Evolutionary conservation across 495 filamentous ascomycete genomes (phyloP).

Genomic region (Aspergillus nidulans): DNA sequence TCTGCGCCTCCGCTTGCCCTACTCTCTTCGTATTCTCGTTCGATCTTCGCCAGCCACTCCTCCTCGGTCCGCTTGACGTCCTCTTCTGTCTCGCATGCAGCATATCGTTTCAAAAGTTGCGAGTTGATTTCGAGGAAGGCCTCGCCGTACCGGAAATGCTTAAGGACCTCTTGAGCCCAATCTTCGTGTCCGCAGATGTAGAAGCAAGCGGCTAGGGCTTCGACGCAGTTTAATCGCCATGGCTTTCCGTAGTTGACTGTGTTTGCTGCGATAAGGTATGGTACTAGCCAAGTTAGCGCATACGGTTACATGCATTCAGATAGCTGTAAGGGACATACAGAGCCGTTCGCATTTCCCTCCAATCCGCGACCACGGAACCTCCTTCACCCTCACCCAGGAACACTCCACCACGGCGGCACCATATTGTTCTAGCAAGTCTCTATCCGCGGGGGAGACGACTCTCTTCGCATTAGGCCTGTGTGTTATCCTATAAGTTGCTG

Average conservation of each 20-base stretch:
- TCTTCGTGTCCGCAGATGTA: constrained; percentile 86
- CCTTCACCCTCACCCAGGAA: constrained; percentile 87
- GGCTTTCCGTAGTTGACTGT: constrained; percentile 96
- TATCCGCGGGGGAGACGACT: constrained; percentile 76
- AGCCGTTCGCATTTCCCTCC: constrained; percentile 93
- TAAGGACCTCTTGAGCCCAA: constrained; percentile 80
- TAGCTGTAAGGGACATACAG: constrained; percentile 31
- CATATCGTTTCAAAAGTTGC: constrained; percentile 76
- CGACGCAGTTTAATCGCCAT: constrained; percentile 90
- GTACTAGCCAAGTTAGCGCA: constrained; percentile 44
- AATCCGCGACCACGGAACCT: constrained; percentile 86
- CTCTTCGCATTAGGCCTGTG: constrained; percentile 80
- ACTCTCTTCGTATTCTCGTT: constrained; percentile 80
- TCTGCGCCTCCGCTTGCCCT: constrained; percentile 56
- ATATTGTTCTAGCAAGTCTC: constrained; percentile 72
- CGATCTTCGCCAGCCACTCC: constrained; percentile 83
- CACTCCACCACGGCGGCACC: constrained; percentile 97
- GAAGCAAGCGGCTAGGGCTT: constrained; percentile 89
- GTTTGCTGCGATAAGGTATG: constrained; percentile 95
- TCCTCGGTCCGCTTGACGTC: constrained; percentile 84
- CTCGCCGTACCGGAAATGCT: constrained; percentile 81
- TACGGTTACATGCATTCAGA: background rate
- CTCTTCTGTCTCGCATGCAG: constrained; percentile 74
- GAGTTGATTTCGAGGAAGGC: constrained; percentile 87
- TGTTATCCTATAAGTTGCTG: background rate